Percentiles rank a stretch among this genome's conserved stretches.
Evolutionary conservation across 2,329 filamentous ascomycete species (phyloP).

Genomic region (Neocucurbitaria cava): DNA sequence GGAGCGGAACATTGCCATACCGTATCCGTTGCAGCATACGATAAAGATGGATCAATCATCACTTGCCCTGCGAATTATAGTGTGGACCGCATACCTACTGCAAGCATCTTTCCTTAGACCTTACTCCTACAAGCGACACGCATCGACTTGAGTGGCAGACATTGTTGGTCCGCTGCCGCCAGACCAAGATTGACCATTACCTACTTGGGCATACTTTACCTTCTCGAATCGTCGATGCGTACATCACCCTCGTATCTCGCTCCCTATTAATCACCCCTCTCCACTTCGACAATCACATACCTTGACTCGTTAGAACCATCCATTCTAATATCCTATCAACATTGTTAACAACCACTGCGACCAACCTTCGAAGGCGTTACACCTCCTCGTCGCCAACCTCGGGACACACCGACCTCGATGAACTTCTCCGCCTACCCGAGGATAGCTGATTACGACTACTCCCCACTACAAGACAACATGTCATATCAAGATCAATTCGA

Average conservation of each 20-base stretch:
- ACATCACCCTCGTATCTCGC: constrained; percentile 19
- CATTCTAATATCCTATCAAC: constrained; percentile 4
- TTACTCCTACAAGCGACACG: constrained; percentile 28
- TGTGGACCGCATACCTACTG: constrained; percentile 26
- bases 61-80: constrained; percentile 25
- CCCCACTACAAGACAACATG: constrained; percentile 28
- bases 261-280: constrained; percentile 7
- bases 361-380: constrained; percentile 13
- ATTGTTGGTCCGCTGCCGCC: constrained; percentile 20
- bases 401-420: constrained; percentile 22
- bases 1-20: constrained; percentile 19
- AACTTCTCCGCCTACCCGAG: constrained; percentile 31
- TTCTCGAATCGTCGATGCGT: constrained; percentile 36
- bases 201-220: constrained; percentile 14
- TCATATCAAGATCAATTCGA: constrained; percentile 34
- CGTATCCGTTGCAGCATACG: constrained; percentile 14
- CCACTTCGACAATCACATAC: not conserved
- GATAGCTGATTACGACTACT: constrained; percentile 33
- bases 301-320: constrained; percentile 3
- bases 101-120: constrained; percentile 25
- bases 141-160: constrained; percentile 15
- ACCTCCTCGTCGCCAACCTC: constrained; percentile 9
- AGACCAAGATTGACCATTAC: constrained; percentile 23
- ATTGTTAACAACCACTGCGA: constrained; percentile 3
- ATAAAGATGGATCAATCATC: constrained; percentile 28